phyloP scores from a whole-genome alignment of 805 yeast genomes.

The Hanseniaspora occidentalis region DNA sequence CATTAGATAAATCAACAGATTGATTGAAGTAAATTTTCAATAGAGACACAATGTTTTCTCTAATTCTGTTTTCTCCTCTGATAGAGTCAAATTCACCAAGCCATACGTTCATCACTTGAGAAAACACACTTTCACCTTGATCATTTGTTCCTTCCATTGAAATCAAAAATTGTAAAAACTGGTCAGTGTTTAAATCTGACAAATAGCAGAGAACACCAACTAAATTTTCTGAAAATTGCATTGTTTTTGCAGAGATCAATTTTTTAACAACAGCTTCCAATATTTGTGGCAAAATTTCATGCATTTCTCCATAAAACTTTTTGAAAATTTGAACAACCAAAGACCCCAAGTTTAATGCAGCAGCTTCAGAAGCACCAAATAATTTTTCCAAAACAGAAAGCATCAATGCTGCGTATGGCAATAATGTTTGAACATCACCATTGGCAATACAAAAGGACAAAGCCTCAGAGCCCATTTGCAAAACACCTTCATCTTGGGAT shows the following conservation, averaged over 20 bases:
- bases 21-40: constrained; percentile 49
- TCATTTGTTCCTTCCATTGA: constrained; percentile 22
- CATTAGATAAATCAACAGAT: constrained; percentile 36
- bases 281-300: constrained; percentile 35
- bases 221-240: constrained; percentile 66
- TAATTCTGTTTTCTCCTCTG: constrained; percentile 64
- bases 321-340: constrained; percentile 49
- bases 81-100: constrained; percentile 67
- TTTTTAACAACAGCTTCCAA: constrained; percentile 62
- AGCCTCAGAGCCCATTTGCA: constrained; percentile 69
- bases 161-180: constrained; percentile 50
- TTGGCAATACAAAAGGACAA: constrained; percentile 45
- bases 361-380: constrained; percentile 63
- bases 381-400: constrained; percentile 50
- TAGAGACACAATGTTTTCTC: constrained; percentile 55
- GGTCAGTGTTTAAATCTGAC: constrained; percentile 46
- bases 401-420: constrained; percentile 15
- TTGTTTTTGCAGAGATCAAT: constrained; percentile 51
- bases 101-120: constrained; percentile 65
- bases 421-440: constrained; percentile 17
- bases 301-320: constrained; percentile 32
- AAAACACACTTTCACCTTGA: constrained; percentile 32
- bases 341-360: constrained; percentile 59
- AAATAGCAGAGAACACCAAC: constrained; percentile 65
- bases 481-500: constrained; percentile 61